These are phyloP conservation scores for Colletotrichum sp. DNA, from an alignment of 2,329 filamentous ascomycete genomes.

Conservation along the genomic window DNA sequence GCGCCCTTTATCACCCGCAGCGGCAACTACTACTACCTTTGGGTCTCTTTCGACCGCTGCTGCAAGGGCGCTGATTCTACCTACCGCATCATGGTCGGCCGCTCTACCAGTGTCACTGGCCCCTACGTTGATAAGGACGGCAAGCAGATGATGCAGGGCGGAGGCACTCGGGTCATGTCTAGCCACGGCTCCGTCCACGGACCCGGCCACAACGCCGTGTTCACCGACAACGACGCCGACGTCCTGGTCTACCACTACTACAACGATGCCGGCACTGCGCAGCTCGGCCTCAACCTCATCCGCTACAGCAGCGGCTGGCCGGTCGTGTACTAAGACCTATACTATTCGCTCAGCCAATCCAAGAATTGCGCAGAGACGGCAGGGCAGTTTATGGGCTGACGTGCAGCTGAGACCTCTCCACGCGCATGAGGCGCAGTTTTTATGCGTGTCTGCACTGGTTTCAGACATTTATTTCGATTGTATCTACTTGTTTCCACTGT, in stretches of 20 bases:
- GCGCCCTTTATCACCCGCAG: conserved; percentile 33
- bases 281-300: conserved; percentile 35
- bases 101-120: conserved; percentile 31
- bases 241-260: conserved; percentile 38
- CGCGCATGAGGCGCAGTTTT: too few relatives aligned
- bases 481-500: not conserved
- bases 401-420: not conserved
- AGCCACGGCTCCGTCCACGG: conserved; percentile 33
- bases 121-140: conserved; percentile 32
- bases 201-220: conserved; percentile 35
- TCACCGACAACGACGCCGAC: conserved; percentile 33
- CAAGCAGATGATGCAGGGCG: conserved; percentile 29
- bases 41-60: conserved; percentile 36
- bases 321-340: conserved; percentile 27
- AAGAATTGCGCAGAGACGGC: not conserved
- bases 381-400: not conserved
- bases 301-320: conserved; percentile 34
- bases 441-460: not conserved
- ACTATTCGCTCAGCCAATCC: not conserved
- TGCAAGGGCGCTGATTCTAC: conserved; percentile 33
- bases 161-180: conserved; percentile 33
- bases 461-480: not conserved
- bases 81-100: conserved; percentile 36
- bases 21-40: conserved; percentile 36
- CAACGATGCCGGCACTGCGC: conserved; percentile 26